Percentiles rank a stretch among this genome's conserved stretches.
phyloP scores from a whole-genome alignment of 371 early-diverging fungal species.

The Massospora cicadina region DNA sequence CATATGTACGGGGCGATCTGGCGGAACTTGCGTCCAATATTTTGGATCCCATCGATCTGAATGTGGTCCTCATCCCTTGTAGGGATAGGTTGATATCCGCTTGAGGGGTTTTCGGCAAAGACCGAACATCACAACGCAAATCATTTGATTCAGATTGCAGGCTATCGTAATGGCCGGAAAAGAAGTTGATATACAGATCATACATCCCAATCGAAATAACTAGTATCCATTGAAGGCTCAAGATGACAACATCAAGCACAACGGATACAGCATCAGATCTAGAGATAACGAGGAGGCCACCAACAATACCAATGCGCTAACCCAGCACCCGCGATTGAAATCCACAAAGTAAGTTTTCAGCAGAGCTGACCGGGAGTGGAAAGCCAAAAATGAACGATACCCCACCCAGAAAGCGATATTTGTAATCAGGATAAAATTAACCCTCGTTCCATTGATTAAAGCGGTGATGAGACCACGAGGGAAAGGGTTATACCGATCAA shows the following conservation, averaged over 20 bases:
- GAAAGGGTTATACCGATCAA: no score
- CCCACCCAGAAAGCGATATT: neutral
- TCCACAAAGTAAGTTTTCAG: neutral
- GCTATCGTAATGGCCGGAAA: neutral
- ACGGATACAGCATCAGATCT: neutral
- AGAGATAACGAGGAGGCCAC: neutral
- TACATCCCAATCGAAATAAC: neutral
- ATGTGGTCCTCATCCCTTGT: neutral
- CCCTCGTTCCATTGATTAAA: no score
- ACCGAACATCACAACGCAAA: no score
- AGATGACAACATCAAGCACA: neutral
- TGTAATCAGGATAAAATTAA: no score
- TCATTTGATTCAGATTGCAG: no score
- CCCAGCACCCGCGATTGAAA: neutral
- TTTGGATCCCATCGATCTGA: constrained; percentile 7
- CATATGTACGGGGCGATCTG: constrained; percentile 64
- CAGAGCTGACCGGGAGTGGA: neutral
- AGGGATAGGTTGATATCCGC: neutral
- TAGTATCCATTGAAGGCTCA: neutral
- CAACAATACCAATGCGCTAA: neutral
- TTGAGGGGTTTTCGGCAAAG: no score
- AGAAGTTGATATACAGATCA: neutral
- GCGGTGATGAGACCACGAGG: no score
- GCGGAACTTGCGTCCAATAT: constrained; percentile 4
- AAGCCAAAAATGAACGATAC: neutral